Evolutionary conservation across 345 rosid genomes (phyloP).

Genomic region (Citrus trifoliata): DNA sequence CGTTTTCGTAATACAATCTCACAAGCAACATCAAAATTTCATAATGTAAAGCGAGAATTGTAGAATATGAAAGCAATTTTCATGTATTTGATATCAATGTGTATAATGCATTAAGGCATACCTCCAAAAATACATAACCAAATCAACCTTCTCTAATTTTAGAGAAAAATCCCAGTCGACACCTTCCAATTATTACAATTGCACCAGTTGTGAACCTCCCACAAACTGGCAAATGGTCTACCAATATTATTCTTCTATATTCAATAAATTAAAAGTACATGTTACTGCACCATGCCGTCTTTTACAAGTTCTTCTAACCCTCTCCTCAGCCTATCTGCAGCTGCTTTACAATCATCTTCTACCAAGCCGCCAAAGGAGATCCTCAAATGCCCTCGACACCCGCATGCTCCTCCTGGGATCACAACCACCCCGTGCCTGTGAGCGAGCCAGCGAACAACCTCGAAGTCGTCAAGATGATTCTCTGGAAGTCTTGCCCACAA

Average conservation of each 20-base stretch:
- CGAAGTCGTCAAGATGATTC: conserved; percentile 34
- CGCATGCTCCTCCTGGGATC: conserved; percentile 77
- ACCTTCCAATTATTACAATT: conserved; percentile 6
- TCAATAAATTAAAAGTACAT: background rate
- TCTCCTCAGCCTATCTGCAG: conserved; percentile 62
- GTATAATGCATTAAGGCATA: background rate
- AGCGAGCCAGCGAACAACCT: conserved; percentile 86
- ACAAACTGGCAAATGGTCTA: conserved; percentile 6
- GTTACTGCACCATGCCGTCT: conserved; percentile 45
- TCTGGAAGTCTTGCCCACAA: conserved; percentile 90
- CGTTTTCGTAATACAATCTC: background rate
- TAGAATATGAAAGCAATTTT: background rate
- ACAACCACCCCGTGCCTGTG: conserved; percentile 74
- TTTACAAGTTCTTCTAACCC: conserved; percentile 71
- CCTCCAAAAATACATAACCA: background rate
- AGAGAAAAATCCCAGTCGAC: background rate
- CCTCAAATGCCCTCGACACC: conserved; percentile 68
- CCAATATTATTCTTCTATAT: background rate
- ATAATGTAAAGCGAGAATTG: background rate
- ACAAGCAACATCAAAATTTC: background rate
- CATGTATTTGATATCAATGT: conserved; percentile 9
- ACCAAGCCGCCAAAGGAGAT: conserved; percentile 78
- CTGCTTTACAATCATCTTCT: conserved; percentile 63
- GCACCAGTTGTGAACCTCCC: conserved; percentile 10
- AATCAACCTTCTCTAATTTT: background rate